Percentiles rank a stretch among this genome's conserved stretches.
These are phyloP conservation scores for Cryptococcus neoformans DNA, from an alignment of 1,284 basidiomycete genomes.

Conservation along the genomic window DNA sequence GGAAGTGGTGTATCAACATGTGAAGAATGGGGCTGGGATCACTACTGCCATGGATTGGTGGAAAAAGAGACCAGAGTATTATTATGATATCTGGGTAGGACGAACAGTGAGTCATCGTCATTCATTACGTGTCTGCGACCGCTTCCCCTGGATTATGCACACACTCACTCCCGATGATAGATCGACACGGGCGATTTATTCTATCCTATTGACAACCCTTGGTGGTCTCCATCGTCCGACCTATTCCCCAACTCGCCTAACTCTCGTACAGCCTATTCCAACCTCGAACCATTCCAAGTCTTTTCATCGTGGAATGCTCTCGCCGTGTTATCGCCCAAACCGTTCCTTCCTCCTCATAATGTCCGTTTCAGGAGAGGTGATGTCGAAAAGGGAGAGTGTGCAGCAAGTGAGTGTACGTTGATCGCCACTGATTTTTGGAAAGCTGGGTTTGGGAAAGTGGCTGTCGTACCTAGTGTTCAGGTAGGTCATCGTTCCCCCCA, in stretches of 20 bases:
- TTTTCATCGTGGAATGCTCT: conserved; percentile 48
- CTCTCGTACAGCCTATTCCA: conserved; percentile 19
- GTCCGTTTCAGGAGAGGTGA: conserved; percentile 43
- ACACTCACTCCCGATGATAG: conserved; percentile 12
- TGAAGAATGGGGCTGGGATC: conserved; percentile 29
- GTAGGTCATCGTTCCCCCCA: conserved; percentile 15
- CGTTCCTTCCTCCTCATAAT: conserved; percentile 35
- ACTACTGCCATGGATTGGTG: conserved; percentile 46
- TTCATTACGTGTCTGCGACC: too few relatives aligned
- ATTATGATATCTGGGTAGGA: conserved; percentile 50
- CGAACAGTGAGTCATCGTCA: conserved; percentile 32
- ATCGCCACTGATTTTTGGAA: conserved; percentile 48
- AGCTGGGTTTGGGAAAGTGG: conserved; percentile 36
- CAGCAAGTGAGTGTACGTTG: conserved; percentile 45
- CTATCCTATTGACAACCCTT: conserved; percentile 43
- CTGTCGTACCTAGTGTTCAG: conserved; percentile 48
- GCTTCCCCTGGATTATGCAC: not conserved
- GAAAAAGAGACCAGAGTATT: conserved; percentile 42
- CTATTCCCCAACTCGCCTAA: conserved; percentile 39
- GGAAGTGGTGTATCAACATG: conserved; percentile 46
- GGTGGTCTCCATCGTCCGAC: conserved; percentile 43
- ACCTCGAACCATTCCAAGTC: conserved; percentile 46
- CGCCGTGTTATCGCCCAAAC: conserved; percentile 36
- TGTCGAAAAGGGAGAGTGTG: conserved; percentile 35
- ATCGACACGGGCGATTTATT: conserved; percentile 48